These are phyloP conservation scores for Strigomonas galati DNA, from an alignment of 208 protist genomes.

Conservation along the genomic window DNA sequence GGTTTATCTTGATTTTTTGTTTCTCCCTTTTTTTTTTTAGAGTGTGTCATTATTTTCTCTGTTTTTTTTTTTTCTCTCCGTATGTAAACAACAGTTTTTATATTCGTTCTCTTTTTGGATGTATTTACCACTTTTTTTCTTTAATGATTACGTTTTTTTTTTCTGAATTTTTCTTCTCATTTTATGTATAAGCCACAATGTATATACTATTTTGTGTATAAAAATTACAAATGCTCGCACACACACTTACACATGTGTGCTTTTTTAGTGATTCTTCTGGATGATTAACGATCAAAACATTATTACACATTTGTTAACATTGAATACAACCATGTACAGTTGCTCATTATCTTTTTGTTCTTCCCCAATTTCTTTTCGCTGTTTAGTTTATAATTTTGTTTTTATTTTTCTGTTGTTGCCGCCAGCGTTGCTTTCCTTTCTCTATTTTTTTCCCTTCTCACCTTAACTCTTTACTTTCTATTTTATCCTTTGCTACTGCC, in stretches of 20 bases:
- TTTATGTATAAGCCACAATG: conserved; percentile 1
- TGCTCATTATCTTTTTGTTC: not conserved
- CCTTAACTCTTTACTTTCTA: not conserved
- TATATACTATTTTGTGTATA: conserved; percentile 4
- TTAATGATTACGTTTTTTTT: not conserved
- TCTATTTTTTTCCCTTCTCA: not conserved
- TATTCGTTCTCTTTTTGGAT: conserved; percentile 1
- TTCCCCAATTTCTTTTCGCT: too few relatives aligned
- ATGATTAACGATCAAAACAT: too few relatives aligned
- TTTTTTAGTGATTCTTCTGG: not conserved
- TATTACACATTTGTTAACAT: too few relatives aligned
- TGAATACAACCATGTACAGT: not conserved
- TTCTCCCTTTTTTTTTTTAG: not conserved
- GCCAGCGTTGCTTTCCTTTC: too few relatives aligned
- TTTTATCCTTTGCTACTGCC: not conserved
- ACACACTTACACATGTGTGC: too few relatives aligned
- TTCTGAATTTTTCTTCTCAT: not conserved
- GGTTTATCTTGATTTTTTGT: too few relatives aligned
- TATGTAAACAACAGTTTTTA: not conserved
- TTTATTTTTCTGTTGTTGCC: too few relatives aligned
- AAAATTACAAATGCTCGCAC: conserved; percentile 3
- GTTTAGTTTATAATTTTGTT: too few relatives aligned
- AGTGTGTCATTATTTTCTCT: conserved; percentile 6
- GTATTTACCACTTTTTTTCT: not conserved
- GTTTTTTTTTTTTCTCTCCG: conserved; percentile 6